phyloP scores from a whole-genome alignment of 2,329 filamentous ascomycete species.

The Xylariaceae sp. region DNA sequence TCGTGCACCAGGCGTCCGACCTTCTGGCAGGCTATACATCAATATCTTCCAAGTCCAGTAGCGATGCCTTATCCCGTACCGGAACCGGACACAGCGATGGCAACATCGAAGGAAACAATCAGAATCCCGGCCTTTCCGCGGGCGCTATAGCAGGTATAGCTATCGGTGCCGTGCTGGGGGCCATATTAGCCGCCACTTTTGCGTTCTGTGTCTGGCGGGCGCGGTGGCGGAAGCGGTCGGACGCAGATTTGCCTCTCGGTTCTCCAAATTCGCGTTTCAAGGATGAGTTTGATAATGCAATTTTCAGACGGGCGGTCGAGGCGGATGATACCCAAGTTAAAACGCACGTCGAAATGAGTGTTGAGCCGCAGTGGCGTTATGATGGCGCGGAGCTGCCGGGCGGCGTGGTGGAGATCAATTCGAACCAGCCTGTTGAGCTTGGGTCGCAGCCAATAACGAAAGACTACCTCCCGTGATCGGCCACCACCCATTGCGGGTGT shows the following conservation, averaged over 20 bases:
- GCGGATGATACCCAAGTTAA: no score
- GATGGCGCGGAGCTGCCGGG: neutral
- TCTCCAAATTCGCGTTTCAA: no score
- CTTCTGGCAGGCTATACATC: neutral
- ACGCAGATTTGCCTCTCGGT: no score
- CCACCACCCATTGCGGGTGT: neutral
- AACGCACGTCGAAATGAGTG: neutral
- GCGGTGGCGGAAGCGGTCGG: no score
- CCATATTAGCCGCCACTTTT: neutral
- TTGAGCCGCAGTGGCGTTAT: neutral
- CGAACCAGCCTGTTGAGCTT: neutral
- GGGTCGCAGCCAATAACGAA: neutral
- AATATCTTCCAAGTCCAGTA: no score
- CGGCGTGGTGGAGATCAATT: neutral
- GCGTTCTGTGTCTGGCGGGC: conserved; percentile 20
- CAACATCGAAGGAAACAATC: neutral
- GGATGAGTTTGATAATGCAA: no score
- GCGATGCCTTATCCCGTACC: no score
- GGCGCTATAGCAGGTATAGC: conserved; percentile 15
- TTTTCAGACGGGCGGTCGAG: no score
- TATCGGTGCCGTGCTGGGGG: conserved; percentile 3
- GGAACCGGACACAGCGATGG: no score
- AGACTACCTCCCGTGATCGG: no score
- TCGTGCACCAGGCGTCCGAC: conserved; percentile 20
- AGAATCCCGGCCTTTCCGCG: neutral